Percentiles rank a stretch among this genome's conserved stretches.
Conservation (phyloP, 345 rosid species). For the Crucihimalaya himalaica region DNA sequence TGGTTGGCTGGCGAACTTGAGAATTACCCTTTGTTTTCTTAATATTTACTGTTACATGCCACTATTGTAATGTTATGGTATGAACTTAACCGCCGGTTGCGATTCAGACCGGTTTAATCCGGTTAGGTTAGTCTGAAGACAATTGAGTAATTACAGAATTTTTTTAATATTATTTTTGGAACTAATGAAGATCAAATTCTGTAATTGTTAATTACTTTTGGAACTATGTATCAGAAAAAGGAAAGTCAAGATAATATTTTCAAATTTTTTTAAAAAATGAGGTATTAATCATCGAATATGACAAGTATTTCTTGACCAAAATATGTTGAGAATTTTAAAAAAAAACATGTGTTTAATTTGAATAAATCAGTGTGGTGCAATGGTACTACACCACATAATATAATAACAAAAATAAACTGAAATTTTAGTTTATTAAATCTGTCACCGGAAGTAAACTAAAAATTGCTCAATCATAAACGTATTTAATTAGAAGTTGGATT, state of each 20-base stretch:
- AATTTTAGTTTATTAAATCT: too few relatives aligned
- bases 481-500: constrained; percentile 6
- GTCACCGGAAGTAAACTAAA: neutral
- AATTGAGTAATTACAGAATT: neutral
- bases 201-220: neutral
- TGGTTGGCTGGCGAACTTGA: constrained; percentile 37
- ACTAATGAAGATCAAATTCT: neutral
- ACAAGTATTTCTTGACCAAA: neutral
- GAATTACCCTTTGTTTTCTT: constrained; percentile 31
- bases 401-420: neutral
- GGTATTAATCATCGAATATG: neutral
- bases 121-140: neutral
- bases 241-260: neutral
- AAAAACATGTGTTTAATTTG: neutral
- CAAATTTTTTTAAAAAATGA: neutral
- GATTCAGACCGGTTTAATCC: neutral
- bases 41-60: constrained; percentile 53
- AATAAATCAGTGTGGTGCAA: neutral
- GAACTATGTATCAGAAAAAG: too few relatives aligned
- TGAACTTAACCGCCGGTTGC: neutral
- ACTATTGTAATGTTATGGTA: constrained; percentile 34
- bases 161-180: too few relatives aligned
- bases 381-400: neutral
- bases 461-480: neutral
- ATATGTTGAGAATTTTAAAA: neutral